Conservation (phyloP, 768 basidiomycete species). For the Trametes sanguinea region DNA sequence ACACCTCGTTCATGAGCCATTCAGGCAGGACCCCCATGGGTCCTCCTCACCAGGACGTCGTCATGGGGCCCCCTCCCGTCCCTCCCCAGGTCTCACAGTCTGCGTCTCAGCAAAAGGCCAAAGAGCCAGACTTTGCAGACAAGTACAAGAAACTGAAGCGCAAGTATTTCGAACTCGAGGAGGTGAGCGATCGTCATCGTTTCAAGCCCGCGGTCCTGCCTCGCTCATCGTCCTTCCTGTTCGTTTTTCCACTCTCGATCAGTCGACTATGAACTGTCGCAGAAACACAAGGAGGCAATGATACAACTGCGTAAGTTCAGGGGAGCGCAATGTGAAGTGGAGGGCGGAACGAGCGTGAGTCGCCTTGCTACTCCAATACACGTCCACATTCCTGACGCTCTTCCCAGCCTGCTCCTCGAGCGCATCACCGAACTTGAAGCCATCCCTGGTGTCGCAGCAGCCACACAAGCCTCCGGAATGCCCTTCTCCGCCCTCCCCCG, state of each 20-base stretch:
- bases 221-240: conserved; percentile 7
- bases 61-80: conserved; percentile 52
- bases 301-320: conserved; percentile 59
- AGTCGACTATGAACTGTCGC: neutral
- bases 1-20: conserved; percentile 21
- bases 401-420: conserved; percentile 51
- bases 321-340: conserved; percentile 63
- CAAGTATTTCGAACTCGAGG: conserved; percentile 66
- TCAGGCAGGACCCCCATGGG: conserved; percentile 36
- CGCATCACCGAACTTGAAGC: conserved; percentile 63
- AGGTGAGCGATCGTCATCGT: conserved; percentile 43
- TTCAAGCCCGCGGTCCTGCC: neutral
- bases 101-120: conserved; percentile 31
- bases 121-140: conserved; percentile 51
- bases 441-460: conserved; percentile 36
- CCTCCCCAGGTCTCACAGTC: conserved; percentile 38
- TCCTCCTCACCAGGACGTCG: conserved; percentile 43
- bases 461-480: conserved; percentile 31
- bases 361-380: conserved; percentile 14
- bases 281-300: conserved; percentile 63
- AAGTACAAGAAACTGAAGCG: conserved; percentile 69
- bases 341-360: conserved; percentile 65
- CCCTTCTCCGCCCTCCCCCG: conserved; percentile 52
- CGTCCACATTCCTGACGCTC: conserved; percentile 4
- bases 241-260: neutral